Base-by-base conservation (phyloP, 768 basidiomycete species). In the Cystobasidium tubakii region DNA sequence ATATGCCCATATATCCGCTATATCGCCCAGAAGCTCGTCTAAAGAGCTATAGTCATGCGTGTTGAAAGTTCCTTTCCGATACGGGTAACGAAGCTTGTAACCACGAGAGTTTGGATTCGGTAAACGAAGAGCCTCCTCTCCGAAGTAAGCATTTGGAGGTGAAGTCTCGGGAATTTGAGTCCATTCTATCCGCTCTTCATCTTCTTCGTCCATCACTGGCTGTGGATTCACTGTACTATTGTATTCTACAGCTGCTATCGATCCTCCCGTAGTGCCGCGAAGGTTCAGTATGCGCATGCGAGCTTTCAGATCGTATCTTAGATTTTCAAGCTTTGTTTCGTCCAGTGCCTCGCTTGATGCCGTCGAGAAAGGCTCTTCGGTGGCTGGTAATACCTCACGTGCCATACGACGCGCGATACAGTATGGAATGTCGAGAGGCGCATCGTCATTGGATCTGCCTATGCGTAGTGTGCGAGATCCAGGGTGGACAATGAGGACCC, bases 221-320 rank as follows among this genome's bases (percentile, higher is more conserved):
- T 94, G 91, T 1, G 91, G 89, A 79, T 87, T 86, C 80, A 92
- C 90, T 74, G 88, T 88, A 73, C 87, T 87, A 79, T 95, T 96
- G 81, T 89, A 92, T 13, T 78, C 79, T 42, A 78, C 78, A 31
- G 80, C 81, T 64, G 75, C 77, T 15, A 50, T 54, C 50, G 78
- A 80, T 7, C 78, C 82, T 46, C 79, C 78, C 36, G 75, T 77
- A 31, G 77, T 50, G 87, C 89, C 80, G 87, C 89, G 25, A 84
- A 88, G 27, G 87, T 91, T 69, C 88, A 88, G 66, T 85, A 75
- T 75, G 15, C 80, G 76, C 76, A 84, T 83, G 9, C 81, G 74
- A 31, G 82, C 77, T 15, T 78, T 66, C 19, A 84, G 78, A 23
- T 81, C 81, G 1, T 79, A 80, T 64, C 82, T 76, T n/a, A 84